Evolutionary conservation across 2,329 filamentous ascomycete species (phyloP).

Genomic region (Chrysoporthe puriensis): DNA sequence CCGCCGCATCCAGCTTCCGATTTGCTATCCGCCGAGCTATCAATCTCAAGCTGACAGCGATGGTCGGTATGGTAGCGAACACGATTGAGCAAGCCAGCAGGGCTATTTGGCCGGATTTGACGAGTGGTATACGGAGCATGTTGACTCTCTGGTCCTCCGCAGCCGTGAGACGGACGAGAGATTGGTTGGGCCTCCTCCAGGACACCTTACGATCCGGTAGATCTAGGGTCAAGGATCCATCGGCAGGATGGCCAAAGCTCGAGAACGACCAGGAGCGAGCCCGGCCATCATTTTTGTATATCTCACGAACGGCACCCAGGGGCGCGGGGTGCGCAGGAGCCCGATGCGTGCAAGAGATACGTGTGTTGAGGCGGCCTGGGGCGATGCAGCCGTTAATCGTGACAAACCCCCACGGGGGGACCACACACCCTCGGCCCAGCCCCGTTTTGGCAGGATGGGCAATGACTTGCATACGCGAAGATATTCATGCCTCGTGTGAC

Average conservation of each 20-base stretch:
- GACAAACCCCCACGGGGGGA: slow-evolving; percentile 4
- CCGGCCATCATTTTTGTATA: slow-evolving; percentile 17
- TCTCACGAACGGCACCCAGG: not conserved
- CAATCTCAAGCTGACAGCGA: slow-evolving; percentile 13
- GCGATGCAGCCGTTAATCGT: slow-evolving; percentile 2
- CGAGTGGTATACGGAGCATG: slow-evolving; percentile 11
- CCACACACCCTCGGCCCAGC: slow-evolving; percentile 16
- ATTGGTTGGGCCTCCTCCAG: not conserved
- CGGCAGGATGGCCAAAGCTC: slow-evolving; percentile 6
- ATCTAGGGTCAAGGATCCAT: slow-evolving; percentile 5
- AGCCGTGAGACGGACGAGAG: not conserved
- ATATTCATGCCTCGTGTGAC: not conserved
- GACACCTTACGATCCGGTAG: slow-evolving; percentile 9
- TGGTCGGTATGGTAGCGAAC: slow-evolving; percentile 19
- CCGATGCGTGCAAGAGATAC: slow-evolving; percentile 4
- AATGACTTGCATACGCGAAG: slow-evolving; percentile 22
- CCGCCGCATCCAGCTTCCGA: slow-evolving; percentile 18
- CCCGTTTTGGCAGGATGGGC: slow-evolving; percentile 23
- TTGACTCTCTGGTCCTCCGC: not conserved
- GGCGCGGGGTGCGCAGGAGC: not conserved
- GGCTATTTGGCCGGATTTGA: slow-evolving; percentile 17
- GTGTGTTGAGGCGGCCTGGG: slow-evolving; percentile 9
- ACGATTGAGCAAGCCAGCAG: slow-evolving; percentile 12
- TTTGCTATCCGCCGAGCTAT: slow-evolving; percentile 20
- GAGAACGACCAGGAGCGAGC: not conserved